phyloP scores from a whole-genome alignment of 805 yeast genomes.

The Myxozyma mucilagina region DNA sequence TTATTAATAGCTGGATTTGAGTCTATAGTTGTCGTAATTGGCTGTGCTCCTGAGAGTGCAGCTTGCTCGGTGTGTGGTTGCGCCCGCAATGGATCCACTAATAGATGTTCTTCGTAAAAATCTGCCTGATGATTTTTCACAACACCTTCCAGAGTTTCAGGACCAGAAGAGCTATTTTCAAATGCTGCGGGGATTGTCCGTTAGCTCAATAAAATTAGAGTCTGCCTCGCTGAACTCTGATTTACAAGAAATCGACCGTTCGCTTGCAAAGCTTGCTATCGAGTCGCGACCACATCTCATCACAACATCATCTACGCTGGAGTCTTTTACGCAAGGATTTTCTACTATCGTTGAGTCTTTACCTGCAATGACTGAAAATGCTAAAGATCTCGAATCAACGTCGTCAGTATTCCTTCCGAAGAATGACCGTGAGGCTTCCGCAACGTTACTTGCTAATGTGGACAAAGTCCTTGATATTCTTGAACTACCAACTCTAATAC shows the following conservation, averaged over 20 bases:
- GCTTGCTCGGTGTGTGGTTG: neutral
- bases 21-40: neutral
- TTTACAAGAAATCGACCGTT: slow-evolving; percentile 27
- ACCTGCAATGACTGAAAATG: slow-evolving; percentile 17
- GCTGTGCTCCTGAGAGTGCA: neutral
- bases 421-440: slow-evolving; percentile 34
- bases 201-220: slow-evolving; percentile 31
- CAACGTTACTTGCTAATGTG: slow-evolving; percentile 56
- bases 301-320: slow-evolving; percentile 28
- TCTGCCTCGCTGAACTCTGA: slow-evolving; percentile 22
- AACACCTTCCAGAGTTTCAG: neutral
- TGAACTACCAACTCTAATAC: slow-evolving; percentile 79
- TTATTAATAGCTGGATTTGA: too few relatives aligned
- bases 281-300: slow-evolving; percentile 27
- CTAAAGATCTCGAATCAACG: slow-evolving; percentile 9
- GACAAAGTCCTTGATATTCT: slow-evolving; percentile 74
- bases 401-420: slow-evolving; percentile 23
- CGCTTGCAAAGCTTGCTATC: slow-evolving; percentile 24
- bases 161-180: slow-evolving; percentile 27
- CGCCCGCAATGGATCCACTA: slow-evolving; percentile 2
- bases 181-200: slow-evolving; percentile 34
- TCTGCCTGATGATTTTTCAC: neutral
- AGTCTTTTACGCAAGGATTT: slow-evolving; percentile 30
- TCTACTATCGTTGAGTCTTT: slow-evolving; percentile 31
- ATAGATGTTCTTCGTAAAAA: neutral